Base-by-base conservation (phyloP, 2,329 filamentous ascomycete genomes). In the Monilinia fructigena region DNA sequence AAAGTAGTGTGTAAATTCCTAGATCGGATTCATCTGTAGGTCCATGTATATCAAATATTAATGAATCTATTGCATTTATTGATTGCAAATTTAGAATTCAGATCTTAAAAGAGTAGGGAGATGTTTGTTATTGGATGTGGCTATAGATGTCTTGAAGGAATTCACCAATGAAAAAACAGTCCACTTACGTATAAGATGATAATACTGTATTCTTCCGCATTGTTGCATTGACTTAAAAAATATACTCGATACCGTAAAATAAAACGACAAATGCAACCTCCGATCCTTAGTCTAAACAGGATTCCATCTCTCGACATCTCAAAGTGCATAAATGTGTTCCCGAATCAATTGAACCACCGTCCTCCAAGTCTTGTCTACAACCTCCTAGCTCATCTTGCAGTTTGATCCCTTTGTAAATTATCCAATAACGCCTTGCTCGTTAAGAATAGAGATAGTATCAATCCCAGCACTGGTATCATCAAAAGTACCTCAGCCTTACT, bases 381-480 rank as follows among this genome's bases (percentile, higher is more conserved):
- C 16, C 28, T 4, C 45, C 58, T 60, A 23, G 31, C 38, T 50
- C 31, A 23, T 60, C 12, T 60, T 14, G 45, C 28, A 31, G 20
- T 48, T 48, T 23, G 20, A n/a, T 4, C n/a, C 45, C n/a, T 23
- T 28, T 26, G 45, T 50, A 20, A 38, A 26, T 28, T 14, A n/a
- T 23, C 18, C 42, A 50, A 6, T 38, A 60, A 60, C 58, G 58
- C 58, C 58, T 38, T 12, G 8, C 58, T 50, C n/a, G 18, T 60
- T 10, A 12, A 40, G 50, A 50, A 61, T 26, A 61, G 47, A 60
- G 42, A 61, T 8, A 61, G 38, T 11, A 50, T 45, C 58, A 61
- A 47, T 23, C 47, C 45, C 26, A 18, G n/a, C 58, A 50, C 14
- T 26, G n/a, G 50, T 26, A 38, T 50, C 58, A 61, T 50, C 28